Percentiles rank a stretch among this genome's conserved stretches.
These are phyloP conservation scores for Paracoccidioides lutzii DNA, from an alignment of 2,329 filamentous ascomycete species.

Conservation along the genomic window DNA sequence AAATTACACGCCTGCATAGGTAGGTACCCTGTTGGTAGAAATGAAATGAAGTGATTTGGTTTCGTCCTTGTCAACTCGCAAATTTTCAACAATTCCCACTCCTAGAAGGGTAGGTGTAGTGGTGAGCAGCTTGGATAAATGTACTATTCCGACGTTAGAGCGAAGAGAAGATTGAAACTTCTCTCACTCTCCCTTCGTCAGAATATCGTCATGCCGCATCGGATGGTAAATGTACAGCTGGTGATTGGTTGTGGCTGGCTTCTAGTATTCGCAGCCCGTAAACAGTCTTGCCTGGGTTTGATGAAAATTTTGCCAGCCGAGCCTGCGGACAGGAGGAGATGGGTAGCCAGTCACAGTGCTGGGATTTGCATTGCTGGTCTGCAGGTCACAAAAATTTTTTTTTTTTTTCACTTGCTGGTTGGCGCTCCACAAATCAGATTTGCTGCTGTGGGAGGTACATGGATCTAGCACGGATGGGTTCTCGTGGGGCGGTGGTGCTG, in stretches of 20 bases:
- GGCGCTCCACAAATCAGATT: neutral
- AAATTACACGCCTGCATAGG: too few species aligned
- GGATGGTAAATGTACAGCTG: neutral
- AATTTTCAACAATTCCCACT: too few species aligned
- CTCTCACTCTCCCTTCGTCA: too few species aligned
- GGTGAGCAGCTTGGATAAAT: too few species aligned
- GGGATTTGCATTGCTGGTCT: slow-evolving; percentile 10
- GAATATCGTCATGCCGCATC: neutral
- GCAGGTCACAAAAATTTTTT: slow-evolving; percentile 12
- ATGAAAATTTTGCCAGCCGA: neutral
- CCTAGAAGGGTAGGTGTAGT: too few species aligned
- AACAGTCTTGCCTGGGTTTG: too few species aligned
- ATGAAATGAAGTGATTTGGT: too few species aligned
- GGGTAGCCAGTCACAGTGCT: slow-evolving; percentile 6
- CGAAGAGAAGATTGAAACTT: too few species aligned
- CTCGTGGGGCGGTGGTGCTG: neutral
- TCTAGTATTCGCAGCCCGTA: too few species aligned
- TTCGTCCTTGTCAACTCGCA: too few species aligned
- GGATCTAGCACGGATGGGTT: neutral
- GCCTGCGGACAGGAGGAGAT: slow-evolving; percentile 1
- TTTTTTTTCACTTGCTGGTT: slow-evolving; percentile 7
- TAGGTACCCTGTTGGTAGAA: too few species aligned
- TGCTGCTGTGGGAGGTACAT: slow-evolving; percentile 1
- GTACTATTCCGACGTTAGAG: too few species aligned
- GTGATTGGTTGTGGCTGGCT: neutral